Percentiles rank a stretch among this genome's conserved stretches.
Evolutionary conservation across 768 basidiomycete species (phyloP).

Genomic region (Mycena capillaripes): DNA sequence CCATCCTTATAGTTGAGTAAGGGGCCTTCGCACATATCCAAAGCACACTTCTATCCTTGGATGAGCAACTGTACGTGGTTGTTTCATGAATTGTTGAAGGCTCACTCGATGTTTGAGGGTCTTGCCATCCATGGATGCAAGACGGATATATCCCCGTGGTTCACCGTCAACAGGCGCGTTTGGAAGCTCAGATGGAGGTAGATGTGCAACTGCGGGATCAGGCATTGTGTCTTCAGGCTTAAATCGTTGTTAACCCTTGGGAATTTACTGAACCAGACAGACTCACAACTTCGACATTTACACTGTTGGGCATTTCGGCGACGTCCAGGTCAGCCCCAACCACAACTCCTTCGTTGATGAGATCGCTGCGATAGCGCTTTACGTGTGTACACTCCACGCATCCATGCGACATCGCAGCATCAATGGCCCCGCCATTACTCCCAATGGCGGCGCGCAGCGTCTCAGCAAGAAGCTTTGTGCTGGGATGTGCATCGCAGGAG

Average conservation of each 20-base stretch:
- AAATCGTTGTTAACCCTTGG: too few species aligned
- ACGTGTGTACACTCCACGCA: not conserved
- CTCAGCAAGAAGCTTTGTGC: not conserved
- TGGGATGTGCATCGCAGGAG: not conserved
- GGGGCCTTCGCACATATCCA: conserved; percentile 36
- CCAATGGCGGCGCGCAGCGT: not conserved
- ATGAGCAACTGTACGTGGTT: not conserved
- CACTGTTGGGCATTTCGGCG: too few species aligned
- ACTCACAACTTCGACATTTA: too few species aligned
- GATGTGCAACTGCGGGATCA: not conserved
- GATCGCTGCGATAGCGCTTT: not conserved
- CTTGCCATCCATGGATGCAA: conserved; percentile 52
- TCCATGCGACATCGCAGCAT: not conserved
- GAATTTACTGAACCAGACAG: too few species aligned
- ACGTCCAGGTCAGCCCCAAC: not conserved
- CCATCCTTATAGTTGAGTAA: conserved; percentile 47
- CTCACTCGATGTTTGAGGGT: conserved; percentile 40
- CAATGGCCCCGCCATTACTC: too few species aligned
- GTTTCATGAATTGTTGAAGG: not conserved
- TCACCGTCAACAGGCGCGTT: not conserved
- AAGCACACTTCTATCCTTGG: conserved; percentile 44
- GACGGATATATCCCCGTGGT: conserved; percentile 38
- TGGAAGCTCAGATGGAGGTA: conserved; percentile 6
- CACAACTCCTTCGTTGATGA: not conserved
- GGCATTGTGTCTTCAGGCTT: too few species aligned